Base-by-base conservation (phyloP, 2,329 filamentous ascomycete species). In the Passalora sequoiae region DNA sequence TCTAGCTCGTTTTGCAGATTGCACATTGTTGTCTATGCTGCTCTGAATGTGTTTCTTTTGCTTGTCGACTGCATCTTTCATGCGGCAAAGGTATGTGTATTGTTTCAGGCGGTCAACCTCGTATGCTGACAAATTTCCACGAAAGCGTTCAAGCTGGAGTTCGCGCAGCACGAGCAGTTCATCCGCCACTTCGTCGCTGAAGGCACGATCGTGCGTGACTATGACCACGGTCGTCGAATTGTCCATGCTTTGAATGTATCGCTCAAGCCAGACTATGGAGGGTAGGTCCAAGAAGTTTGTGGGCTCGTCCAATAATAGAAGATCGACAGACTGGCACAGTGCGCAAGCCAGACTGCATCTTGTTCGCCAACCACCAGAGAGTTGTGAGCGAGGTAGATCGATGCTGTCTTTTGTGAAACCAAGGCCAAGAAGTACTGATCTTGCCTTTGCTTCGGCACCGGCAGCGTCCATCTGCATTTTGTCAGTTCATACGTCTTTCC, bases 241-340 rank as follows among this genome's bases (percentile, higher is more conserved):
- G 15, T 79, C 74, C 3, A 74, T 68, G 27, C 75, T 69, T 40
- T 68, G 68, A 7, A 94, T 76, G 58, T 89, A 83, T 9, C 76
- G 75, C 59, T 94, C 83, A 1, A 95, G 72, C 86, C 88, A 94
- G 43, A 94, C 78, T 44, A 94, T 89, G 1, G 85, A 86, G 0
- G 89, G 74, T 1, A 94, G 70, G 58, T 94, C 87, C 1, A 94
- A 74, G 60, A 87, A 94, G 59, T 94, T 94, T 24, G 87, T 94
- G 0, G 88, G 88, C 60, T 94, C 87, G 61, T 94, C 87, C 2
- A 94, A 77, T 38, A 94, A 81, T 45, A 94, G 71, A 2, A 94
- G 78, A 53, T 94, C 86, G 0, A 81, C 78, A 6, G 83, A 77
- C 49, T 89, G 83, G 1, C 87, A 76, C 3, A 94, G 71, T 0